A percentile compares a stretch with the other conserved stretches of the same genome.
Evolutionary conservation across 352 stramenopile genomes (phyloP).

Genomic region (Phytophthora aleatoria): DNA sequence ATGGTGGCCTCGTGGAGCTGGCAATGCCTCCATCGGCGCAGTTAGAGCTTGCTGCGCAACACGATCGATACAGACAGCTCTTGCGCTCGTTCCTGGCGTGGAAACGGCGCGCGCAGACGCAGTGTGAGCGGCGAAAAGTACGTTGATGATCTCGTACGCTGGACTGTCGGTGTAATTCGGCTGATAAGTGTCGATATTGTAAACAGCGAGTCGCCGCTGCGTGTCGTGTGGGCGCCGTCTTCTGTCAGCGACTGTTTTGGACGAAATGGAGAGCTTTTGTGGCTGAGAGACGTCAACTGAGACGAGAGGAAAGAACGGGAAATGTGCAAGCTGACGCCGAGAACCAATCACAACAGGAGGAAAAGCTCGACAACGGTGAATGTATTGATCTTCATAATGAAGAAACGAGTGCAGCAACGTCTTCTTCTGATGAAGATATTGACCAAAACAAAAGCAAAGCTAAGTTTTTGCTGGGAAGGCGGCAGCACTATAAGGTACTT

Average conservation of each 20-base stretch:
- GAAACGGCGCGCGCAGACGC: slow-evolving; percentile 26
- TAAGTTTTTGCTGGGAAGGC: slow-evolving; percentile 9
- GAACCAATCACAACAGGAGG: neutral
- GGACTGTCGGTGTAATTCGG: neutral
- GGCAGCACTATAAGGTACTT: slow-evolving; percentile 16
- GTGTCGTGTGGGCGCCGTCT: slow-evolving; percentile 48
- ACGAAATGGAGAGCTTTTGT: slow-evolving; percentile 36
- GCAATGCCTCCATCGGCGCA: slow-evolving; percentile 4
- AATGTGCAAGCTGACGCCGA: slow-evolving; percentile 3
- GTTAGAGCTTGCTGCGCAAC: slow-evolving; percentile 26
- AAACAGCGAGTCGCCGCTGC: slow-evolving; percentile 43
- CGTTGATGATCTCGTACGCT: neutral
- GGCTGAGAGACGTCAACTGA: slow-evolving; percentile 1
- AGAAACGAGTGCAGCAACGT: neutral
- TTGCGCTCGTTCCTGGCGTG: slow-evolving; percentile 33
- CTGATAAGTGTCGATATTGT: neutral
- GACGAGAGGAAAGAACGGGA: neutral
- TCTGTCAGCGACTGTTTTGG: slow-evolving; percentile 48
- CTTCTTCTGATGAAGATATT: slow-evolving; percentile 10
- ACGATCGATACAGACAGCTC: slow-evolving; percentile 38
- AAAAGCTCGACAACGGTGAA: neutral
- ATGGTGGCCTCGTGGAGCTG: neutral
- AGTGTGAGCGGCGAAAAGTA: slow-evolving; percentile 5
- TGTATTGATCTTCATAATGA: neutral
- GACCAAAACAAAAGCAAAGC: neutral